Evolutionary conservation across 768 basidiomycete genomes (phyloP).

Genomic region (Kockovaella imperatae): DNA sequence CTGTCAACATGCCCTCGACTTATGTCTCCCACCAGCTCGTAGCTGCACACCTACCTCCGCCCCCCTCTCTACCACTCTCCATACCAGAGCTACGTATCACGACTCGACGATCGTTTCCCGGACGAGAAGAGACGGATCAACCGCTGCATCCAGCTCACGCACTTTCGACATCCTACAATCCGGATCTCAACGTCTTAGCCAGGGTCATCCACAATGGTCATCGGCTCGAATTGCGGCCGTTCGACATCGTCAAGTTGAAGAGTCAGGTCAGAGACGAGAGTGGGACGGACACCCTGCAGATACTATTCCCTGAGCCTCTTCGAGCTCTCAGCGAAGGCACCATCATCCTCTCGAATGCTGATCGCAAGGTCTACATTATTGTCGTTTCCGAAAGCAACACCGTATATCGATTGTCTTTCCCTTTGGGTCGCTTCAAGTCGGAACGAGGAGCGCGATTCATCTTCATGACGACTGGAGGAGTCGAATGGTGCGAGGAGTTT

Average conservation of each 20-base stretch:
- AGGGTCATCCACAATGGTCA: conserved; percentile 34
- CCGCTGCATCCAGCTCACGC: conserved; percentile 40
- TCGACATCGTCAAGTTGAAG: conserved; percentile 6
- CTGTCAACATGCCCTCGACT: too few species aligned
- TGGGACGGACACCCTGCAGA: conserved; percentile 23
- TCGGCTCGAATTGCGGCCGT: conserved; percentile 30
- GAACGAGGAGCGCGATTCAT: conserved; percentile 10
- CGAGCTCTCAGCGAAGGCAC: conserved; percentile 16
- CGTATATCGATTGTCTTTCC: conserved; percentile 25
- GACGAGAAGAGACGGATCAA: conserved; percentile 3
- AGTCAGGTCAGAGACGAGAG: conserved; percentile 1
- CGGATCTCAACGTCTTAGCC: conserved; percentile 22
- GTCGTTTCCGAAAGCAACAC: conserved; percentile 23
- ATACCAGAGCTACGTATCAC: conserved; percentile 27
- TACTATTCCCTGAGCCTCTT: conserved; percentile 33
- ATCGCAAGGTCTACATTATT: conserved; percentile 21
- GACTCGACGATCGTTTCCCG: conserved; percentile 15
- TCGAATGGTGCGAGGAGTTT: conserved; percentile 34
- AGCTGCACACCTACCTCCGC: conserved; percentile 34
- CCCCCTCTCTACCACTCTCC: conserved; percentile 25
- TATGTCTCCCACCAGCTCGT: conserved; percentile 33
- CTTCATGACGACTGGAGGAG: conserved; percentile 17
- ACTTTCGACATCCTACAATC: conserved; percentile 19
- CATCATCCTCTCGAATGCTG: conserved; percentile 11
- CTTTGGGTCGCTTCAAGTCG: conserved; percentile 11